Evolutionary conservation across 441 rosid genomes (phyloP).

Genomic region (Adansonia rubrostipa): DNA sequence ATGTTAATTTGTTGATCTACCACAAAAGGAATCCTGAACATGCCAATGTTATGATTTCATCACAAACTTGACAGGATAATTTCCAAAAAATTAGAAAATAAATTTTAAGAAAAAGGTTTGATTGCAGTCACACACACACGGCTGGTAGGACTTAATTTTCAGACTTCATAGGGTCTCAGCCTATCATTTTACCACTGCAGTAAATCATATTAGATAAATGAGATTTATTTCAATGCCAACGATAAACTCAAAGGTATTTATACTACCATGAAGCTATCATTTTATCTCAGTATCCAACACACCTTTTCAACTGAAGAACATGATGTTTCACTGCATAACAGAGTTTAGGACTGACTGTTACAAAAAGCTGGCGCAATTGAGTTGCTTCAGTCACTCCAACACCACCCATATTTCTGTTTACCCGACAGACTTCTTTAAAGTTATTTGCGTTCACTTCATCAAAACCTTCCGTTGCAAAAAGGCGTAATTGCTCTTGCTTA

Average conservation of each 20-base stretch:
- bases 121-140: not conserved
- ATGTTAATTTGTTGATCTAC: not conserved
- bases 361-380: conserved; percentile 52
- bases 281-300: conserved; percentile 4
- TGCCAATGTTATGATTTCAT: conserved; percentile 1
- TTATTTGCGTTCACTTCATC: conserved; percentile 16
- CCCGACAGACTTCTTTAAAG: not conserved
- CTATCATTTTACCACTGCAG: not conserved
- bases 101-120: conserved; percentile 7
- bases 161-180: conserved; percentile 1
- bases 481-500: conserved; percentile 41
- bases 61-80: not conserved
- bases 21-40: not conserved
- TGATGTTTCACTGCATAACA: conserved; percentile 57
- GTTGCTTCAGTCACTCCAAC: conserved; percentile 20
- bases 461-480: conserved; percentile 35
- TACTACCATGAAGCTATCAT: conserved; percentile 1
- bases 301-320: conserved; percentile 53
- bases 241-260: not conserved
- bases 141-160: not conserved
- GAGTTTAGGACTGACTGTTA: conserved; percentile 52
- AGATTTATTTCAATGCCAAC: not conserved
- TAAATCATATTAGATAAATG: not conserved
- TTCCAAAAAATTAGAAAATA: not conserved
- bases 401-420: conserved; percentile 16